Evolutionary conservation across 2,329 filamentous ascomycete species (phyloP), one percentile per base, ranked within the genome.

Genomic region (Apiospora phragmitis): DNA sequence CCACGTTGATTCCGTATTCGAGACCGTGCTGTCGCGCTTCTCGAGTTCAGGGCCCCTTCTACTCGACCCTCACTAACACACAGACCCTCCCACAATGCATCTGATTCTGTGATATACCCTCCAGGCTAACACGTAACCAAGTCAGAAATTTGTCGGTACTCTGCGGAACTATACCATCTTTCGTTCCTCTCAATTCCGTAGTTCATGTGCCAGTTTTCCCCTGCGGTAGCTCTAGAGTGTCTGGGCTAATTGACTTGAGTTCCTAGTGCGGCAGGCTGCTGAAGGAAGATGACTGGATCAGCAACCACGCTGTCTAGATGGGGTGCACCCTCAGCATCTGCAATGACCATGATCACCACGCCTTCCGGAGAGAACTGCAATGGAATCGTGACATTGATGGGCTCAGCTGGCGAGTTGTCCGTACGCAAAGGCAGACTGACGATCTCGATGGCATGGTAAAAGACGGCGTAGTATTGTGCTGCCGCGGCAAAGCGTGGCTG

Each of bases 391-490:
- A 81, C 79, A 12, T 71, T 74, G 69, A 81, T 79, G n/a, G 74
- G 76, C 43, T 71, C 18, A 51, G 68, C 69, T 21, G 71, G 73
- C 69, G 68, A 76, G 59, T 55, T 47, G n/a, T 71, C 72, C 0
- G 78, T 79, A 67, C 83, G 74, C 68, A 83, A 79, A 0, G 81
- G 80, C 26, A 81, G 76, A 21, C 79, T 81, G 62, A 81, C 74
- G 47, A 81, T 81, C 26, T 73, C 47, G 42, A 82, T 43, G 1
- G 78, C 81, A 68, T 83, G 82, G 75, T 81, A 83, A 74, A 80
- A 83, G 32, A 83, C 81, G 12, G 80, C 81, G 70, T 81, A 82
- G 71, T 83, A 83, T 41, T 80, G 75, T 59, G 70, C 76, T 35
- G 70, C 65, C 9, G 71, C 32, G 1, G 72, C 75, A 51, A 79